These are phyloP conservation scores for Biancaea sappan DNA, from an alignment of 306 rosid species.

Conservation along the genomic window DNA sequence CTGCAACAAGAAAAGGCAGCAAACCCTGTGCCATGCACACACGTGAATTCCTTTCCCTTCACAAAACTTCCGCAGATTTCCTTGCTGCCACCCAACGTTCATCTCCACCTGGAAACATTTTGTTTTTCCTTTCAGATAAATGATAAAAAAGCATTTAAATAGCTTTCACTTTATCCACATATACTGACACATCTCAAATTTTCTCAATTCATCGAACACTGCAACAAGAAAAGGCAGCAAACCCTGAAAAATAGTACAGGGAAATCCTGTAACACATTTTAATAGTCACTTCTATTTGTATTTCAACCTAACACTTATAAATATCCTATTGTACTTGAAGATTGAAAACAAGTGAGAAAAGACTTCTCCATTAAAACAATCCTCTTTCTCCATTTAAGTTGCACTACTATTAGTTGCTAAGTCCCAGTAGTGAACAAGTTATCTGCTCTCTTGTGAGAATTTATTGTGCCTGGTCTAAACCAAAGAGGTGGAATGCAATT, in stretches of 20 bases:
- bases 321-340: background rate
- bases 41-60: slow-evolving; percentile 44
- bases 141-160: background rate
- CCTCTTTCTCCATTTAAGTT: background rate
- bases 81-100: slow-evolving; percentile 50
- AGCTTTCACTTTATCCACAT: background rate
- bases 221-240: background rate
- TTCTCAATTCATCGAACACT: background rate
- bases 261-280: background rate
- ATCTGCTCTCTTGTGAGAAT: background rate
- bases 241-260: background rate
- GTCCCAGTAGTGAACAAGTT: background rate
- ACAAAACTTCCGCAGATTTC: slow-evolving; percentile 37
- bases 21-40: slow-evolving; percentile 50
- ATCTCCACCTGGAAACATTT: slow-evolving; percentile 42
- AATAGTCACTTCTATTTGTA: background rate
- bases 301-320: background rate
- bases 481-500: background rate
- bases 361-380: background rate
- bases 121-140: background rate
- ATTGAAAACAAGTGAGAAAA: background rate
- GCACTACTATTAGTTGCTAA: background rate
- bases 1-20: too few relatives aligned
- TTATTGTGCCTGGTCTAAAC: background rate
- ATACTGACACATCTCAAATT: background rate